Conservation (phyloP, 176 grass and related monocot genomes). For the Eleusine coracana region DNA sequence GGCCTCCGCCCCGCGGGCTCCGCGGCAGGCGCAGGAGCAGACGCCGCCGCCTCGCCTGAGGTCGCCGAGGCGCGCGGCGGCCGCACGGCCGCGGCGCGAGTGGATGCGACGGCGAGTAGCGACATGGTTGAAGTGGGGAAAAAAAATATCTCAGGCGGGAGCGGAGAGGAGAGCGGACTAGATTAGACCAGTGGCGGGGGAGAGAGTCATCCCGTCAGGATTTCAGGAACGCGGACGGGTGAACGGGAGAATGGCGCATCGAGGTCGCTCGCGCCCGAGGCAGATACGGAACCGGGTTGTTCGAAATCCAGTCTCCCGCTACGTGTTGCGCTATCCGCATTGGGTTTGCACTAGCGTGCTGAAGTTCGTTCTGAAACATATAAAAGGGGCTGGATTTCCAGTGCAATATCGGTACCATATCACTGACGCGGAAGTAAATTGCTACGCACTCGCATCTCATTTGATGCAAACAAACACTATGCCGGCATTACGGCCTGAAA, state of each 20-base stretch:
- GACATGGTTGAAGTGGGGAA: constrained; percentile 36
- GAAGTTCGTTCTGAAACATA: too few species aligned
- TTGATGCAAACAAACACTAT: background rate
- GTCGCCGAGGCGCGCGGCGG: constrained; percentile 37
- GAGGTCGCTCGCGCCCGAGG: background rate
- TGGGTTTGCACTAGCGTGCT: too few species aligned
- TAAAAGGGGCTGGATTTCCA: too few species aligned
- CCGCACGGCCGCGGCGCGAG: constrained; percentile 28
- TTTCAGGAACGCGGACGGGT: constrained; percentile 17
- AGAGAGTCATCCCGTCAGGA: constrained; percentile 26
- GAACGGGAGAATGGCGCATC: constrained; percentile 20
- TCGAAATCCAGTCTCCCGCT: background rate
- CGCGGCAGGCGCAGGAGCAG: background rate
- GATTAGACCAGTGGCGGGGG: background rate
- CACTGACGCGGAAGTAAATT: background rate
- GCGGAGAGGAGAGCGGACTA: background rate
- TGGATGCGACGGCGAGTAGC: constrained; percentile 46
- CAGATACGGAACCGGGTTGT: background rate
- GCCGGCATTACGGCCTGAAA: background rate
- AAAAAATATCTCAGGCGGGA: constrained; percentile 46
- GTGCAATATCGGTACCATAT: too few species aligned
- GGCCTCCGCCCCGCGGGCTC: constrained; percentile 35
- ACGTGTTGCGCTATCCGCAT: too few species aligned
- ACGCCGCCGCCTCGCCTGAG: constrained; percentile 43
- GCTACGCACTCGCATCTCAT: background rate